Evolutionary conservation across 1,139 yeast species (phyloP).

Genomic region (Saccharomyces pastorianus): DNA sequence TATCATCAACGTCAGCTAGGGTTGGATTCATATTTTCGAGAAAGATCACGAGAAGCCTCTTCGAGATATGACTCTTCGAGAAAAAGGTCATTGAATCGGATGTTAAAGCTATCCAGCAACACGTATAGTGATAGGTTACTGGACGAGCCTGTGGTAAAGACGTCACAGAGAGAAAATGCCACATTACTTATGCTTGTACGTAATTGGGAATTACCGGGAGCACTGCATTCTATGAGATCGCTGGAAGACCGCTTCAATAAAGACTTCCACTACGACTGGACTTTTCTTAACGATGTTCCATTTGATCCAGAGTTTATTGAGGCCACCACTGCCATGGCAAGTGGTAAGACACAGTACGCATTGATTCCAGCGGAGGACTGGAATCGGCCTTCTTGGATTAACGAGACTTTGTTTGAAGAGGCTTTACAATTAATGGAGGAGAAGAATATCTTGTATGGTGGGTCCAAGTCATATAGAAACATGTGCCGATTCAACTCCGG

Average conservation of each 20-base stretch:
- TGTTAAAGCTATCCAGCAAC: constrained; percentile 15
- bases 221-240: constrained; percentile 35
- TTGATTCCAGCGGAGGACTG: constrained; percentile 58
- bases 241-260: constrained; percentile 63
- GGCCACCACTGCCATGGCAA: constrained; percentile 65
- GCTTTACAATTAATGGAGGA: constrained; percentile 49
- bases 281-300: constrained; percentile 74
- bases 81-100: constrained; percentile 8
- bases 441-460: constrained; percentile 68
- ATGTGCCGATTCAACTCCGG: constrained; percentile 85
- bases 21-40: constrained; percentile 4
- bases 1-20: not conserved
- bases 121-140: constrained; percentile 9
- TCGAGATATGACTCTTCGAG: constrained; percentile 10
- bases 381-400: constrained; percentile 54
- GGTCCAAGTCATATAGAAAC: constrained; percentile 66
- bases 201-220: constrained; percentile 56
- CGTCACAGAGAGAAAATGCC: constrained; percentile 19
- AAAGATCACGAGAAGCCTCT: constrained; percentile 9
- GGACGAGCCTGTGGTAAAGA: not conserved
- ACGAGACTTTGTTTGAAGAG: constrained; percentile 35
- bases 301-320: constrained; percentile 60
- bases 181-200: constrained; percentile 64
- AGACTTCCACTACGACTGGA: constrained; percentile 75
- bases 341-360: constrained; percentile 69